These are phyloP conservation scores for Cyberlindnera amylophila DNA, from an alignment of 805 yeast genomes.

Conservation along the genomic window DNA sequence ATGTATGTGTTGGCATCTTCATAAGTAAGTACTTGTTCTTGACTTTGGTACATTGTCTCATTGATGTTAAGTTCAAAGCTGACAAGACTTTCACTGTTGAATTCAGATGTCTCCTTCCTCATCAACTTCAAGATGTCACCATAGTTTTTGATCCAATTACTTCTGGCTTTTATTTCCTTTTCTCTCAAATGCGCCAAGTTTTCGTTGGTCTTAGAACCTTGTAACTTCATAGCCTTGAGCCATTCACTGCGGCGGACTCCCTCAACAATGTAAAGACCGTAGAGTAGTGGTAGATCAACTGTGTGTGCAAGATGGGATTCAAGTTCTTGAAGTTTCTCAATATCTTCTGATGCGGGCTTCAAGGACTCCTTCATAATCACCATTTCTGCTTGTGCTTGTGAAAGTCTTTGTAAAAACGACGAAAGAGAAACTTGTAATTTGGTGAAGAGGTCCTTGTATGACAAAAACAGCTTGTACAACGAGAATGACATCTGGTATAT, in stretches of 20 bases:
- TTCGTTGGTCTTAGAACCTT: slow-evolving; percentile 43
- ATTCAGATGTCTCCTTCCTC: slow-evolving; percentile 21
- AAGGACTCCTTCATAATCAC: slow-evolving; percentile 22
- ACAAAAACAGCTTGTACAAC: slow-evolving; percentile 33
- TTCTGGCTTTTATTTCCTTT: slow-evolving; percentile 51
- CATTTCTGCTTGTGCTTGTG: slow-evolving; percentile 21
- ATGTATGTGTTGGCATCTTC: slow-evolving; percentile 37
- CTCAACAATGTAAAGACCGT: slow-evolving; percentile 68
- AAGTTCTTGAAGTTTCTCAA: slow-evolving; percentile 26
- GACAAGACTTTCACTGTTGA: slow-evolving; percentile 17
- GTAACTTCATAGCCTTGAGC: slow-evolving; percentile 32
- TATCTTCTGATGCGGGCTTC: slow-evolving; percentile 14
- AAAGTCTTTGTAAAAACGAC: slow-evolving; percentile 15
- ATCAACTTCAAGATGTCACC: slow-evolving; percentile 42
- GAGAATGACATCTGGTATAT: slow-evolving; percentile 33
- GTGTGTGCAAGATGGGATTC: slow-evolving; percentile 33
- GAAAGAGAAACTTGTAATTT: slow-evolving; percentile 21
- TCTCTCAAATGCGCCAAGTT: slow-evolving; percentile 53
- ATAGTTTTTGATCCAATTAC: slow-evolving; percentile 63
- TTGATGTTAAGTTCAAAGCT: slow-evolving; percentile 20
- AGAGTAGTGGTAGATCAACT: slow-evolving; percentile 64
- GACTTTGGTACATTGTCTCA: neutral
- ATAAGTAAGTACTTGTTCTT: slow-evolving; percentile 6
- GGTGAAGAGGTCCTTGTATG: slow-evolving; percentile 33
- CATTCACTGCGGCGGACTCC: slow-evolving; percentile 56